These are phyloP conservation scores for Plenodomus lindquistii DNA, from an alignment of 2,329 filamentous ascomycete genomes.

Conservation along the genomic window DNA sequence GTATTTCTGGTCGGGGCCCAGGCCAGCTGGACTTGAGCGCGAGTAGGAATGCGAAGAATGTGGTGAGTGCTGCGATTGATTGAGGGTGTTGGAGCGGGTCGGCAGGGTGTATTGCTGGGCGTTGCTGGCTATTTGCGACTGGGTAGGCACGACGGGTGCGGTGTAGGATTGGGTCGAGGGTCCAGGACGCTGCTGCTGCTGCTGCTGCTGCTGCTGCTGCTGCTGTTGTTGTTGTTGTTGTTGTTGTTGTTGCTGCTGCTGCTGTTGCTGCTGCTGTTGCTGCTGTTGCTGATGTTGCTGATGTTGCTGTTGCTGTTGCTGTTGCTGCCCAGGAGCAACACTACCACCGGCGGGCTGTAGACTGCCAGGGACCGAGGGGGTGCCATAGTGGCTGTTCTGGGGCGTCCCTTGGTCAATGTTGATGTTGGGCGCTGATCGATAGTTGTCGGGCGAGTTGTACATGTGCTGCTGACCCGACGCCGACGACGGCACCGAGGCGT, in stretches of 20 bases:
- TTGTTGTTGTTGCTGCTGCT: slow-evolving; percentile 16
- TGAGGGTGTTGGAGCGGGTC: slow-evolving; percentile 67
- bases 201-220: not conserved
- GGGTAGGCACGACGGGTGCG: slow-evolving; percentile 61
- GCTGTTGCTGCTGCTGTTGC: slow-evolving; percentile 36
- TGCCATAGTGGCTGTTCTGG: slow-evolving; percentile 50
- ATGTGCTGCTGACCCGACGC: slow-evolving; percentile 41
- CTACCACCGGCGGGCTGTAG: slow-evolving; percentile 58
- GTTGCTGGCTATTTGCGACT: slow-evolving; percentile 55
- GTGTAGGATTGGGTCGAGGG: slow-evolving; percentile 58
- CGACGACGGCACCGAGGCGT: slow-evolving; percentile 45
- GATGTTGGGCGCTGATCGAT: slow-evolving; percentile 57
- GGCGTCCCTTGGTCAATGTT: slow-evolving; percentile 63
- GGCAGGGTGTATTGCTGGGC: slow-evolving; percentile 66
- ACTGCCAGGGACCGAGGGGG: slow-evolving; percentile 59
- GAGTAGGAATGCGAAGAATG: slow-evolving; percentile 65
- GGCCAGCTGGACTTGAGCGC: slow-evolving; percentile 75
- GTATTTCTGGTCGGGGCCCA: slow-evolving; percentile 64
- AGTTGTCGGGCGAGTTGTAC: slow-evolving; percentile 56
- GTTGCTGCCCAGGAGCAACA: slow-evolving; percentile 18
- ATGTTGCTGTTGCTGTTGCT: slow-evolving; percentile 1
- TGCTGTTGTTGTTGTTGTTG: not conserved
- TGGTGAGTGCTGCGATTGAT: slow-evolving; percentile 52
- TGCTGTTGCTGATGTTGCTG: no score
- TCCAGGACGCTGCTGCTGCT: slow-evolving; percentile 54